phyloP scores from a whole-genome alignment of 371 early-diverging fungal species.

The Lichtheimia ramosa region DNA sequence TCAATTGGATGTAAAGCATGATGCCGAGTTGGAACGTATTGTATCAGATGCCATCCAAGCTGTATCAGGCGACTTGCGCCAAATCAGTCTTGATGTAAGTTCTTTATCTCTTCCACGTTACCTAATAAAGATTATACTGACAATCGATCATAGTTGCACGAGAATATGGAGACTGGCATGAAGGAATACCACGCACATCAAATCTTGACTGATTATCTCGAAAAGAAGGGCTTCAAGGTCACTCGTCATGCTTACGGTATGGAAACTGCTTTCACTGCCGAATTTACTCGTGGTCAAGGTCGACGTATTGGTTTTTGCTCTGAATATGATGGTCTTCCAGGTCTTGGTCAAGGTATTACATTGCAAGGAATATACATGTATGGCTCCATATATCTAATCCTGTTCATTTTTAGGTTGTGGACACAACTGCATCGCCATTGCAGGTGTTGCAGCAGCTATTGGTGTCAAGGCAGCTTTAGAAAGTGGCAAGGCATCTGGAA shows the following conservation, averaged over 20 bases:
- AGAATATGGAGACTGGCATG: conserved; percentile 57
- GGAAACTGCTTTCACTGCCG: conserved; percentile 62
- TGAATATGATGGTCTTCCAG: conserved; percentile 66
- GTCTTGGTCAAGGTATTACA: conserved; percentile 1
- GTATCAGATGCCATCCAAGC: conserved; percentile 38
- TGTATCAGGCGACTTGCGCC: conserved; percentile 40
- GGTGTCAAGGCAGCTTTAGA: conserved; percentile 55
- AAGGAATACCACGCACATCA: conserved; percentile 55
- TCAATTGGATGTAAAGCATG: conserved; percentile 22
- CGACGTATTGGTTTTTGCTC: conserved; percentile 52
- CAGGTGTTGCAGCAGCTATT: conserved; percentile 59
- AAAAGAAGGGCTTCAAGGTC: conserved; percentile 50
- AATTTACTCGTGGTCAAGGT: conserved; percentile 35
- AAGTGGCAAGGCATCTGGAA: conserved; percentile 45
- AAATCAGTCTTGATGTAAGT: conserved; percentile 44
- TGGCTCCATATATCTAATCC: too few relatives aligned
- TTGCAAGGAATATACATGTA: too few relatives aligned
- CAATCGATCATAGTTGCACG: conserved; percentile 45
- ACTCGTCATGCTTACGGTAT: conserved; percentile 55
- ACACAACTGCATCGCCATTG: conserved; percentile 65
- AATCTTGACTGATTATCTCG: conserved; percentile 52
- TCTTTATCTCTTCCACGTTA: conserved; percentile 3
- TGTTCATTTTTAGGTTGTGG: conserved; percentile 45
- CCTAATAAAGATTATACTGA: background rate
- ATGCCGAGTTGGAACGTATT: conserved; percentile 17